Evolutionary conservation across 2,329 filamentous ascomycete genomes (phyloP), one percentile per base, ranked within the genome.

Genomic region (Fusarium udum): DNA sequence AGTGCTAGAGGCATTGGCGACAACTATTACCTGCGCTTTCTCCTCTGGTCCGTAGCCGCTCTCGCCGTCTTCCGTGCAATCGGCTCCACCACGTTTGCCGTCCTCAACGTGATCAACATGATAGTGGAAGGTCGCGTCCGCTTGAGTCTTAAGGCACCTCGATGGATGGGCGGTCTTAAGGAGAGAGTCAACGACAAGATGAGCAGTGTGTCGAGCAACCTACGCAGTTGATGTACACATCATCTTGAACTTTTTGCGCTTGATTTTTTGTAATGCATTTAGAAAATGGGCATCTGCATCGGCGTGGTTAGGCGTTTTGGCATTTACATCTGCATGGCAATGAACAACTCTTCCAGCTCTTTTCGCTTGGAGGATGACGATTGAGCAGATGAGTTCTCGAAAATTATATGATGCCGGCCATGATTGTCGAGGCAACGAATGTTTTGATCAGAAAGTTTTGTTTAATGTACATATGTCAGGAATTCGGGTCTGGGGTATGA

Each of bases 21-120:
- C 77, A 99, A 99, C 85, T 91, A 93, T 80, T 99, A 99, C 82
- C 88, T 99, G 48, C 92, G 91, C 40, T 96, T 98, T 83, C 94
- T 99, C 79, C 88, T 99, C 28, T 99, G 96, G 96, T 86, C 89
- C 36, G 96, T 99, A 20, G 96, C 96, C 0, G 88, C 88, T 0
- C 84, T 99, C 32, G 96, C 97, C 3, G 85, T 96, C 12, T 97
- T 99, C 87, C 90, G 96, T 72, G 95, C 94, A 2, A 81, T 98
- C 4, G 96, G 96, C 0, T 92, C 89, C 15, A 91, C 91, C 2
- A 89, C 93, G 0, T 99, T 97, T 84, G 91, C 93, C 6, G 82
- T 98, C 67, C 91, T 98, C 78, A 95, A 97, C 79, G 85, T 92
- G 39, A 84, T 99, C 62, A 95, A 97, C 80, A 92, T 91, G 79